phyloP scores from a whole-genome alignment of 2,329 filamentous ascomycete genomes.

The Pleomassaria siparia region DNA sequence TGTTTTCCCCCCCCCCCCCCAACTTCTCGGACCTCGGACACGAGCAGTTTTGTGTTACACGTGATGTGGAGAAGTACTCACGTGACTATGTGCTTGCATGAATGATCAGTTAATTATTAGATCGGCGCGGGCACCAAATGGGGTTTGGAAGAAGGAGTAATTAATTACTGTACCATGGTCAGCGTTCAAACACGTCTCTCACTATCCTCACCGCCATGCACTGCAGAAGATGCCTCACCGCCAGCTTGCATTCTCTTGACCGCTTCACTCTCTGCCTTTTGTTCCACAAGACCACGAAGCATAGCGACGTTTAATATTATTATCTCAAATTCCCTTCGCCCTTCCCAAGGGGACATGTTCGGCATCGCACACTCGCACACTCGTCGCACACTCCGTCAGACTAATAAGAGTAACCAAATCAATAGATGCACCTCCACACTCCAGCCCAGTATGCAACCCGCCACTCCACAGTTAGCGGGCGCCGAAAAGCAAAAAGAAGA shows the following conservation, averaged over 20 bases:
- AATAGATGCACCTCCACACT: slow-evolving; percentile 6
- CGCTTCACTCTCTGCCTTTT: neutral
- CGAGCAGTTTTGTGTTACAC: neutral
- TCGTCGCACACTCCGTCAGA: too few species aligned
- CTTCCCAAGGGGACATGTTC: neutral
- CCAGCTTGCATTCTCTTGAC: neutral
- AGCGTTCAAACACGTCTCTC: neutral
- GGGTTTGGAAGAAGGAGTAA: too few species aligned
- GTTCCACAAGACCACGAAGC: too few species aligned
- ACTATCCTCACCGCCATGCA: neutral
- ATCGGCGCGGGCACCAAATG: too few species aligned
- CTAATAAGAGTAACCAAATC: slow-evolving; percentile 7
- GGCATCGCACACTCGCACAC: neutral
- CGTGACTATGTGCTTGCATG: too few species aligned
- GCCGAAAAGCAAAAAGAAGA: neutral
- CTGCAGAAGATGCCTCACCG: neutral
- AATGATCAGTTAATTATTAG: too few species aligned
- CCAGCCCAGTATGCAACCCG: neutral
- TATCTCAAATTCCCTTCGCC: too few species aligned
- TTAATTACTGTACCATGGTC: too few species aligned
- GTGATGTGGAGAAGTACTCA: neutral
- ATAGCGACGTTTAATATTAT: too few species aligned
- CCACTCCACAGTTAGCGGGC: neutral
- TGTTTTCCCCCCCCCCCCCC: too few species aligned
- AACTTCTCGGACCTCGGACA: too few species aligned